Base-by-base conservation (phyloP, 2,329 filamentous ascomycete species). In the Sarocladium kiliense region DNA sequence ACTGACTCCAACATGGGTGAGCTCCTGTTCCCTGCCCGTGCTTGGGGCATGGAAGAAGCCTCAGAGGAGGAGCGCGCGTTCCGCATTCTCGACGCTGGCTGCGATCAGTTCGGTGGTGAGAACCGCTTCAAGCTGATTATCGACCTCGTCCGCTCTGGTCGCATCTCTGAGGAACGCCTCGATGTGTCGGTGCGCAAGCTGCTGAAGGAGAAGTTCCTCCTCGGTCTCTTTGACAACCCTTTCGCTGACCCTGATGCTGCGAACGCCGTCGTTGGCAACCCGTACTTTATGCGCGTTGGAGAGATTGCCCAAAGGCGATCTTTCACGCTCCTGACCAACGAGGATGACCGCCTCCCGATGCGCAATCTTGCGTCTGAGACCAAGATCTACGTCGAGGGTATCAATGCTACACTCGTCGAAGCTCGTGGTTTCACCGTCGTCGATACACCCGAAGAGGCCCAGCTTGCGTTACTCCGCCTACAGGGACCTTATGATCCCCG, bases 91-190 rank as follows among this genome's bases (percentile, higher is more conserved):
- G 71, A 79, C 7, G 77, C 78, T 0, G 78, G 78, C 0, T 74
- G 73, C 32, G 78, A 81, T 56, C 77, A 79, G 56, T 73, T 81
- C 50, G 78, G 78, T 1, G 78, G 78, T 11, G 78, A 81, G 60
- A 60, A 68, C 2, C 64, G 73, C 0, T 71, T 75, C 0, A 77
- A 81, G 54, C 70, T 81, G 2, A 65, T 81, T n/a, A 61, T 77
- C 2, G 67, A 79, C 55, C 65, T 77, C 0, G 76, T 79, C 0
- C 60, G 69, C 1, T 67, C 70, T 47, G 73, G 70, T 25, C 61
- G 65, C n/a, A 61, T 76, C 12, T 59, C 69, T 7, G 76, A 79
- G 54, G 61, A 63, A 0, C 74, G 77, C 12, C 63, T 81, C 3
- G 72, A 80, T 53, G 54, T 65, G 7, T 79, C 77, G 0, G 71